Evolutionary conservation across 352 stramenopile species (phyloP), one percentile per base, ranked within the genome.

Genomic region (Aphanomyces stellatus): DNA sequence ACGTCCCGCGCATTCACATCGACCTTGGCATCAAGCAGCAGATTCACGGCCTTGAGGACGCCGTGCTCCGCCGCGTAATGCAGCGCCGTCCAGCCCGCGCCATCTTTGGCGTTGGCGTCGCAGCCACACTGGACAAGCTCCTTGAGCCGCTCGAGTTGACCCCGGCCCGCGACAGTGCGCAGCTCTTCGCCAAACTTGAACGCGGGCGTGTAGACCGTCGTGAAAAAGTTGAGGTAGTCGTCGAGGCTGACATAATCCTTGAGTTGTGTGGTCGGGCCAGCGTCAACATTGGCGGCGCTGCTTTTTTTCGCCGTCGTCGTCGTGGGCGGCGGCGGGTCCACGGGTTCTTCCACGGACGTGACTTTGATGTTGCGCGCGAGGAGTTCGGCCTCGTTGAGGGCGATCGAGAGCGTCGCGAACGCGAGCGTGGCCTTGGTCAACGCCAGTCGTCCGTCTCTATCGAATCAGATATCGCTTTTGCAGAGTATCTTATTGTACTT

Each of bases 101-200:
- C 83, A 35, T 92, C 81, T 11, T 76, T 76, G 1, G 76, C 74
- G 28, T 87, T 90, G 7, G 75, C 64, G 46, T 92, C 78, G 53
- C 81, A 92, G 5, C 83, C 81, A 7, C 79, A 76, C 51, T 65
- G 70, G 37, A 88, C 73, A 59, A 74, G 74, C 60, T 90, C 78
- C 0, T 73, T 57, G 1, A 84, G 72, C 3, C 78, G 13, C 43
- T 87, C 69, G 1, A 67, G 27, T 8, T 57, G 49, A 0, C 79
- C 79, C n/a, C 83, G 80, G 33, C 81, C 80, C 69, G 77, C 87
- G 0, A 75, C 77, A 0, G 87, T 42, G 1, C 83, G 78, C 1
- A 91, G 69, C 17, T 88, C 74, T 41, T 91, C 78, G 0, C 83
- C 81, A 42, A 77, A 90, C 62, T 90, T 90, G 71, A 87, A 88